Base-by-base conservation (phyloP, 2,329 filamentous ascomycete species). In the Dactylellina sp. region DNA sequence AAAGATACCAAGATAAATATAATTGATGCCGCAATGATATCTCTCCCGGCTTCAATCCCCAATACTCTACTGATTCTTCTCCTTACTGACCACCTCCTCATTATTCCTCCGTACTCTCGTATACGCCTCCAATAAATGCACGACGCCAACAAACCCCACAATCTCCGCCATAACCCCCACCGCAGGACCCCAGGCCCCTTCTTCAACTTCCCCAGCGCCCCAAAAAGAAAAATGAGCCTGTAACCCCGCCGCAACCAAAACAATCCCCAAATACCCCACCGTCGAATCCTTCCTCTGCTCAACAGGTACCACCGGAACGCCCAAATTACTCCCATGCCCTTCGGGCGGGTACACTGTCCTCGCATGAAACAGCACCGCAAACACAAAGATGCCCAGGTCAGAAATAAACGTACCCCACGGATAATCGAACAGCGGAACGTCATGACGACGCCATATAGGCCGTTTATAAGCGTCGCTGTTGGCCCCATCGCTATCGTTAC, bases 271-370 rank as follows among this genome's bases (percentile, higher is more conserved):
- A 59, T 66, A 66, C 37, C 28, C 62, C 11, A 20, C 20, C 3
- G 52, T 66, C 20, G 57, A 9, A 66, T 66, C 52, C 32, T 22
- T 66, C 52, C 42, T 57, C 35, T 44, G 12, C 7, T 49, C 40
- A 18, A 50, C 28, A 11, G 52, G 40, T 14, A 32, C 40, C 1
- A n/a, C 9, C 11, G 25, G 32, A 20, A 22, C 16, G 39, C 50
- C 50, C 20, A 57, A 44, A 6, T 25, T 66, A 39, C 7, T 42
- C 20, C 14, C 50, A 16, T 66, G 55, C 42, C 32, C n/a, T 2
- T 66, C 62, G 4, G 62, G 62, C n/a, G 62, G 62, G 35, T 66
- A 66, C 20, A 66, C 62, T n/a, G 62, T 66, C 9, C 62, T 57
- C 16, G 62, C 62, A 18, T 66, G 62, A 35, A 66, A 66, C 14